phyloP scores from a whole-genome alignment of 2,329 filamentous ascomycete genomes.

The Incumbomyces delicatus region DNA sequence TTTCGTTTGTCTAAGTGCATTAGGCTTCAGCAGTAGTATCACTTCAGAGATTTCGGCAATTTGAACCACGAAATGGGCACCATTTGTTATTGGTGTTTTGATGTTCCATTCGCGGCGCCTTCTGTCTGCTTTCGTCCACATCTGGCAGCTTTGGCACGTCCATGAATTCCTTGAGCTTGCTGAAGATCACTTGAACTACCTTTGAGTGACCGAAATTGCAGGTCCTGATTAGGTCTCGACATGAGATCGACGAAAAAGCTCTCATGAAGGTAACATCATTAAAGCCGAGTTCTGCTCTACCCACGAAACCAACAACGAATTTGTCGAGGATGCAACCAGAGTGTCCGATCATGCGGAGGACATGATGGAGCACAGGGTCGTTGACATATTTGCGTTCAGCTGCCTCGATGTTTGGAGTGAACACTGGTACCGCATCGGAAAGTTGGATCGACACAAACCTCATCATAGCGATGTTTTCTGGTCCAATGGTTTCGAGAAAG shows the following conservation, averaged over 20 bases:
- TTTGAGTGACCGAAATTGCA: constrained; percentile 4
- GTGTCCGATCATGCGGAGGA: constrained; percentile 34
- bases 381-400: constrained; percentile 37
- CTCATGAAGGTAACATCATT: constrained; percentile 33
- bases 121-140: background rate
- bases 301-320: constrained; percentile 34
- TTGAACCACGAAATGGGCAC: too few species aligned
- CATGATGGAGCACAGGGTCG: constrained; percentile 37
- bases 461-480: constrained; percentile 37
- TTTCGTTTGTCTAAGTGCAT: too few species aligned
- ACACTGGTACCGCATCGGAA: constrained; percentile 34
- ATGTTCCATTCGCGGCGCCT: background rate
- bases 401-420: constrained; percentile 1
- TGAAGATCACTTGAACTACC: background rate
- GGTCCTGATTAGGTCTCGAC: constrained; percentile 28
- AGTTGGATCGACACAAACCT: constrained; percentile 36
- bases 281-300: constrained; percentile 27
- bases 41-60: too few species aligned
- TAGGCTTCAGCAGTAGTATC: too few species aligned
- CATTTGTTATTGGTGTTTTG: background rate
- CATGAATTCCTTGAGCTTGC: background rate
- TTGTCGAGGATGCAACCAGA: constrained; percentile 31
- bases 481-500: constrained; percentile 39
- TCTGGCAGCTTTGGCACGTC: background rate
- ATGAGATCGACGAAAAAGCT: constrained; percentile 35